These are phyloP conservation scores for Fusarium mundagurra DNA, from an alignment of 2,329 filamentous ascomycete species.

Conservation along the genomic window DNA sequence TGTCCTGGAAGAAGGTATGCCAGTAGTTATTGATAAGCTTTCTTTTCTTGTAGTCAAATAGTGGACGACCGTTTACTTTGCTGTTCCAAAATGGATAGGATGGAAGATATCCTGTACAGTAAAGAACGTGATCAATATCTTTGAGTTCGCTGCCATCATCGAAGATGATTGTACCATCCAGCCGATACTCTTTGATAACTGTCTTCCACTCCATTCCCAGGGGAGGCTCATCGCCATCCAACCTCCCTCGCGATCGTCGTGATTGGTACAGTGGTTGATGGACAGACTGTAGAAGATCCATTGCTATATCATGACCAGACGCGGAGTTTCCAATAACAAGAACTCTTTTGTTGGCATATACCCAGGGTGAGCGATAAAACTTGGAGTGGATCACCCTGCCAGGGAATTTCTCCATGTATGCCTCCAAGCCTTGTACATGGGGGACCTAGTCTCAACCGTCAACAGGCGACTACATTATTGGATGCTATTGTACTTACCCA, in stretches of 20 bases:
- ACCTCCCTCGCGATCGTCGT: slow-evolving; percentile 57
- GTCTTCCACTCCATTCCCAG: slow-evolving; percentile 64
- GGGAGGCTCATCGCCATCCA: slow-evolving; percentile 60
- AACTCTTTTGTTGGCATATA: slow-evolving; percentile 48
- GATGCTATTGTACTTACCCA: slow-evolving; percentile 49
- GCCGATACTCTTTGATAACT: slow-evolving; percentile 55
- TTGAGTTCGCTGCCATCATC: slow-evolving; percentile 48
- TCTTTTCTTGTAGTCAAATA: slow-evolving; percentile 61
- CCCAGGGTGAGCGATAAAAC: slow-evolving; percentile 52
- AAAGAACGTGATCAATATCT: slow-evolving; percentile 53
- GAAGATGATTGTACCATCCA: slow-evolving; percentile 56
- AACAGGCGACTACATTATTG: rapidly evolving
- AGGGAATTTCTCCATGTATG: slow-evolving; percentile 52
- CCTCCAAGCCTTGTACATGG: slow-evolving; percentile 54
- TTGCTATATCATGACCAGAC: slow-evolving; percentile 53
- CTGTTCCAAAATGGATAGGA: slow-evolving; percentile 62
- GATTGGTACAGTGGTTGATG: slow-evolving; percentile 61
- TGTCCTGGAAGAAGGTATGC: slow-evolving; percentile 63
- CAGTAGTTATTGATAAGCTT: slow-evolving; percentile 58
- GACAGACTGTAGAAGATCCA: slow-evolving; percentile 51
- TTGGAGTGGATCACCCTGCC: slow-evolving; percentile 57
- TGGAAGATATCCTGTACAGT: slow-evolving; percentile 55
- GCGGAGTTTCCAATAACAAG: slow-evolving; percentile 57
- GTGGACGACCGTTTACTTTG: slow-evolving; percentile 53
- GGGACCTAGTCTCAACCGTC: slow-evolving; percentile 50